Percentiles rank a stretch among this genome's conserved stretches.
Conservation (phyloP, 2,329 filamentous ascomycete genomes). For the Alternaria metachromatica region DNA sequence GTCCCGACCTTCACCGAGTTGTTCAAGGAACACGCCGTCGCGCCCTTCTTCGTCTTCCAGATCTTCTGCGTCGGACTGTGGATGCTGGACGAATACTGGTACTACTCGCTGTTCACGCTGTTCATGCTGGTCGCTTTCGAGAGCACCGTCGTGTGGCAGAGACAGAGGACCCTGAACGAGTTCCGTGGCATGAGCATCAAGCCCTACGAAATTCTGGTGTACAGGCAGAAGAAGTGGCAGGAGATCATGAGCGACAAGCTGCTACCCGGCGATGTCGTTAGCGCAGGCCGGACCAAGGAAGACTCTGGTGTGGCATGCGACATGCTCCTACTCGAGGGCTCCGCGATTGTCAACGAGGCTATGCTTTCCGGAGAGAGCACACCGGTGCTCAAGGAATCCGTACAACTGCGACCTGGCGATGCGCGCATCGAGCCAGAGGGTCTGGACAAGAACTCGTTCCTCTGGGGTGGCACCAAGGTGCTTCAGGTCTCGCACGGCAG, state of each 20-base stretch:
- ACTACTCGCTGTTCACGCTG: constrained; percentile 98
- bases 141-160: constrained; percentile 98
- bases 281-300: constrained; percentile 91
- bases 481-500: constrained; percentile 92
- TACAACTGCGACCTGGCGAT: constrained; percentile 86
- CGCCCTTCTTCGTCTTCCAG: constrained; percentile 99
- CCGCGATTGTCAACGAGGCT: constrained; percentile 97
- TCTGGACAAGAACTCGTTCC: constrained; percentile 93
- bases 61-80: constrained; percentile 97
- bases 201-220: constrained; percentile 93
- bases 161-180: constrained; percentile 92
- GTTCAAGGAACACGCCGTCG: constrained; percentile 97
- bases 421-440: constrained; percentile 84
- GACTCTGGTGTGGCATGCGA: constrained; percentile 97
- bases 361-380: constrained; percentile 99
- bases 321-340: constrained; percentile 93
- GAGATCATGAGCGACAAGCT: constrained; percentile 90
- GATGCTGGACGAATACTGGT: constrained; percentile 99
- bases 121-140: constrained; percentile 99
- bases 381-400: constrained; percentile 92
- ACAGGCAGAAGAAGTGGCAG: constrained; percentile 84
- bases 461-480: constrained; percentile 97
- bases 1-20: constrained; percentile 95
- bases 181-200: constrained; percentile 99
- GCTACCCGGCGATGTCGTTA: constrained; percentile 90